Conservation (phyloP, 768 basidiomycete species). For the Mycena sanguinolenta region DNA sequence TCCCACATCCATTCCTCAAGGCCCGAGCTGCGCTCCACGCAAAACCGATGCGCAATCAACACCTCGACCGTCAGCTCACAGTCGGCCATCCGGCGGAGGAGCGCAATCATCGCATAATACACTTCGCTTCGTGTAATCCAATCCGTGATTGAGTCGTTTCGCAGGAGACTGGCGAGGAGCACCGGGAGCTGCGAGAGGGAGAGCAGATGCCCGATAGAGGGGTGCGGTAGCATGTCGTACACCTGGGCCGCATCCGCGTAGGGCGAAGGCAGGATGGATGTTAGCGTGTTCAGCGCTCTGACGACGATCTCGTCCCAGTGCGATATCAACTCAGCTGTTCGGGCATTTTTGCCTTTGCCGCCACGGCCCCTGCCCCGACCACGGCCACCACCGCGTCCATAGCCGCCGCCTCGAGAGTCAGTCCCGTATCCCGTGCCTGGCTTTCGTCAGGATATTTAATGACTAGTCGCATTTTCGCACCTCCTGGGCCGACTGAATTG, state of each 20-base stretch:
- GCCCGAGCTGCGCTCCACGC: slow-evolving; percentile 54
- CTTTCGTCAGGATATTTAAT: neutral
- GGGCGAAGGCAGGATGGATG: slow-evolving; percentile 59
- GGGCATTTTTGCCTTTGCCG: neutral
- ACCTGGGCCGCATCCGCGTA: slow-evolving; percentile 56
- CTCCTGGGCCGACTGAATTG: slow-evolving; percentile 62
- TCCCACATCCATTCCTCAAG: slow-evolving; percentile 64
- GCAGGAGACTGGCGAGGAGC: slow-evolving; percentile 58
- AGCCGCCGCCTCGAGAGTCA: slow-evolving; percentile 25
- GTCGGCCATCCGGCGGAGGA: slow-evolving; percentile 63
- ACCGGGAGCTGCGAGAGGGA: slow-evolving; percentile 62
- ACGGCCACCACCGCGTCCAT: neutral
- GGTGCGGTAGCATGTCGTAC: slow-evolving; percentile 66
- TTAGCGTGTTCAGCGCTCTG: slow-evolving; percentile 55
- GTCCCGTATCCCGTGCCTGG: slow-evolving; percentile 61
- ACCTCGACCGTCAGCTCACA: slow-evolving; percentile 63
- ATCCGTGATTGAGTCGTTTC: slow-evolving; percentile 69
- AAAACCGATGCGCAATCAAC: slow-evolving; percentile 56
- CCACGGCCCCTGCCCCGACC: slow-evolving; percentile 11
- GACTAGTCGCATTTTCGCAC: neutral
- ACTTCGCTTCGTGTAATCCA: slow-evolving; percentile 62
- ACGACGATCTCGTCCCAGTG: slow-evolving; percentile 58
- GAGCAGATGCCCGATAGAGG: slow-evolving; percentile 56
- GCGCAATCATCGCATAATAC: slow-evolving; percentile 62
- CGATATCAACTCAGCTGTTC: slow-evolving; percentile 36